Evolutionary conservation across 1,284 basidiomycete genomes (phyloP).

Genomic region (Ustilago nuda): DNA sequence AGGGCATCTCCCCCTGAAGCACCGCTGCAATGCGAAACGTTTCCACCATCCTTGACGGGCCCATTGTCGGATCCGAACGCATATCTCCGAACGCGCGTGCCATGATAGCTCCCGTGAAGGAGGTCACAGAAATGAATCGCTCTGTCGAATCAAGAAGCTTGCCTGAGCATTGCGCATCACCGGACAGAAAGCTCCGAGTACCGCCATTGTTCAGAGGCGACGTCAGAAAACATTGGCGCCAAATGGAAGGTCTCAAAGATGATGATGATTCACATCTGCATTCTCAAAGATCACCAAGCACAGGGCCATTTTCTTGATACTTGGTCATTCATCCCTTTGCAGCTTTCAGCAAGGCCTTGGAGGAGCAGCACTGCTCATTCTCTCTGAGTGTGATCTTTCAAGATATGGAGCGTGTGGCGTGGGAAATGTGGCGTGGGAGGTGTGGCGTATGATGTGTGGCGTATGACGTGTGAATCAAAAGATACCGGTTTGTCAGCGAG

Average conservation of each 20-base stretch:
- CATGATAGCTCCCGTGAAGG: too few relatives aligned
- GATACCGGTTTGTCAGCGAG: conserved; percentile 15
- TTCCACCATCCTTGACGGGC: not conserved
- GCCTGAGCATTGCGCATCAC: too few relatives aligned
- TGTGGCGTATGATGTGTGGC: too few relatives aligned
- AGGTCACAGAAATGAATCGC: too few relatives aligned
- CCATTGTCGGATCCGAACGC: too few relatives aligned
- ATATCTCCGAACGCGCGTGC: too few relatives aligned
- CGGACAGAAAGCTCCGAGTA: too few relatives aligned
- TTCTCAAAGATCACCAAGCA: conserved; percentile 8
- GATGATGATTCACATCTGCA: conserved; percentile 21
- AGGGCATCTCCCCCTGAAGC: not conserved
- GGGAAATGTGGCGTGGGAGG: conserved; percentile 5
- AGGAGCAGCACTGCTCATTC: not conserved
- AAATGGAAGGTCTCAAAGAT: conserved; percentile 12
- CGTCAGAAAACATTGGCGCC: not conserved
- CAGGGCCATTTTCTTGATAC: not conserved
- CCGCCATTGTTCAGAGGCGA: too few relatives aligned
- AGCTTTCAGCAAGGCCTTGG: not conserved
- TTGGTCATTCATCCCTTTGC: not conserved
- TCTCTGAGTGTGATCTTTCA: not conserved
- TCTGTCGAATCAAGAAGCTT: too few relatives aligned
- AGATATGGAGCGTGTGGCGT: not conserved
- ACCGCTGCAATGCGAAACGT: not conserved
- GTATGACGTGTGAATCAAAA: conserved; percentile 13